Evolutionary conservation across 306 rosid genomes (phyloP).

Genomic region (Prunus mume): DNA sequence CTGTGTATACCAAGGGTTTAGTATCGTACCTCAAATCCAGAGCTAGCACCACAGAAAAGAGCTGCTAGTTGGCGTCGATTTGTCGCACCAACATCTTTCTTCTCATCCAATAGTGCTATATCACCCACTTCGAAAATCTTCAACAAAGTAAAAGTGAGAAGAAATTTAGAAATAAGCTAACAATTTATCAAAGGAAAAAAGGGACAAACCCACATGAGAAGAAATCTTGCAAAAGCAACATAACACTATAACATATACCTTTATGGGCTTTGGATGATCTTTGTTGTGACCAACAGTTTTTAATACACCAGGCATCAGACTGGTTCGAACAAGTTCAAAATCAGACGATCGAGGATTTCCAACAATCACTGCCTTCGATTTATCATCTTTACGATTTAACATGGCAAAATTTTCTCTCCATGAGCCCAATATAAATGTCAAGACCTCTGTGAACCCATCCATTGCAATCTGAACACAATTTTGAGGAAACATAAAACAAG

Average conservation of each 20-base stretch:
- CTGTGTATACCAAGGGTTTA: not conserved
- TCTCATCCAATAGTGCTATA: conserved; percentile 58
- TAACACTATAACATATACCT: conserved; percentile 40
- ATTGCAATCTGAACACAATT: conserved; percentile 60
- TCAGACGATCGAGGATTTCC: conserved; percentile 91
- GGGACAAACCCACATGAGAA: not conserved
- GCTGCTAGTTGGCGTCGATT: conserved; percentile 81
- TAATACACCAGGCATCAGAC: conserved; percentile 89
- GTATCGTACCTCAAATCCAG: conserved; percentile 85
- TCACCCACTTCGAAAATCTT: conserved; percentile 97
- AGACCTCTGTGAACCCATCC: conserved; percentile 86
- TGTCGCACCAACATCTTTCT: conserved; percentile 77
- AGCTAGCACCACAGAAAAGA: conserved; percentile 71
- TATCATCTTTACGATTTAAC: conserved; percentile 76
- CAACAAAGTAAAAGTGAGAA: conserved; percentile 8
- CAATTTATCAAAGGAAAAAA: not conserved
- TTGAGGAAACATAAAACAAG: conserved; percentile 7
- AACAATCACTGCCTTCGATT: conserved; percentile 63
- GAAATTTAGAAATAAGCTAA: too few species aligned
- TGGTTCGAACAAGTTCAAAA: conserved; percentile 81
- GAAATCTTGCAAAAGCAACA: not conserved
- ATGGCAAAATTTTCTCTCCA: conserved; percentile 67
- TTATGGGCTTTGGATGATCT: conserved; percentile 94
- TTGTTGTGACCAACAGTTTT: conserved; percentile 86
- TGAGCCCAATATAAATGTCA: conserved; percentile 85